Percentiles rank a stretch among this genome's conserved stretches.
These are phyloP conservation scores for Saposhnikovia divaricata DNA, from an alignment of 129 eudicot genomes.

Conservation along the genomic window DNA sequence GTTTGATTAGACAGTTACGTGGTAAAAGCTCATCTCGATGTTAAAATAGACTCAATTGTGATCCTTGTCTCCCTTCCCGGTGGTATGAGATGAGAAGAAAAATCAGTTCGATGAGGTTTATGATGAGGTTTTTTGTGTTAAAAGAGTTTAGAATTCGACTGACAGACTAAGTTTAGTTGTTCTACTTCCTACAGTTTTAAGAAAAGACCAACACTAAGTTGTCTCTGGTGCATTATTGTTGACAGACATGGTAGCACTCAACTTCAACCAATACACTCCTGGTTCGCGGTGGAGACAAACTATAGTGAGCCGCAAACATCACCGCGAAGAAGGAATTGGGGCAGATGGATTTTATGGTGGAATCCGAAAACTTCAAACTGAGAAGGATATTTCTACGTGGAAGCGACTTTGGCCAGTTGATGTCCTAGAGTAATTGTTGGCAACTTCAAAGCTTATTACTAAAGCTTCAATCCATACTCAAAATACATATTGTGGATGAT, in stretches of 20 bases:
- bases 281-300: slow-evolving; percentile 78
- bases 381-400: slow-evolving; percentile 49
- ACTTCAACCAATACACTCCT: slow-evolving; percentile 69
- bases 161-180: no score
- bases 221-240: slow-evolving; percentile 2
- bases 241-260: slow-evolving; percentile 53
- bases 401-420: slow-evolving; percentile 58
- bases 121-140: no score
- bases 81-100: no score
- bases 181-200: not conserved
- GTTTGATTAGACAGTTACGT: not conserved
- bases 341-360: slow-evolving; percentile 80
- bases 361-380: slow-evolving; percentile 35
- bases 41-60: no score
- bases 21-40: no score
- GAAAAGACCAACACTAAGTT: not conserved
- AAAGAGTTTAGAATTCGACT: no score
- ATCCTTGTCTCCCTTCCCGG: no score
- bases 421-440: slow-evolving; percentile 35
- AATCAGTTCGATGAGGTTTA: no score
- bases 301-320: slow-evolving; percentile 39
- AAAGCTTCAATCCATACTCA: not conserved
- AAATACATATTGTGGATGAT: not conserved
- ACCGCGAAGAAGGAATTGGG: slow-evolving; percentile 71
- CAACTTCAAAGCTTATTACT: not conserved